These are phyloP conservation scores for Irpex sp. DNA, from an alignment of 1,284 basidiomycete species.

Conservation along the genomic window DNA sequence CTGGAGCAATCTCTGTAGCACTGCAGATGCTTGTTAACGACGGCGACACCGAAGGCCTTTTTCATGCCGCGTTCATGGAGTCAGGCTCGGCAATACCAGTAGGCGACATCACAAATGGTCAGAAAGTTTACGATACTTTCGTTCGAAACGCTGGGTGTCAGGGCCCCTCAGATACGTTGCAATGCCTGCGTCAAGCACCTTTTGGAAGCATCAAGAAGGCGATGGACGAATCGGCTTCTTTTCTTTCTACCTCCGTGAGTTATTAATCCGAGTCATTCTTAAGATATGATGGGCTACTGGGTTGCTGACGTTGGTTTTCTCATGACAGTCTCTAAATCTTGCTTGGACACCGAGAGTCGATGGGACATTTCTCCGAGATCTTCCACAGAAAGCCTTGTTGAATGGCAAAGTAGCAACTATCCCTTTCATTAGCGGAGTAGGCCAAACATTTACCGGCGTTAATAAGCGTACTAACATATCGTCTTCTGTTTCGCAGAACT, in stretches of 20 bases:
- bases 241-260: constrained; percentile 22
- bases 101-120: constrained; percentile 27
- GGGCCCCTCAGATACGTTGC: constrained; percentile 28
- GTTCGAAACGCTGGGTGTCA: constrained; percentile 30
- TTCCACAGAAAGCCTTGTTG: constrained; percentile 22
- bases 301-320: not conserved
- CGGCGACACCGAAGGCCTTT: constrained; percentile 29
- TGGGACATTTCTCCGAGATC: constrained; percentile 30
- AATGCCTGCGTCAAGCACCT: constrained; percentile 34
- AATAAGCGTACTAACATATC: not conserved
- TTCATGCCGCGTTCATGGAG: constrained; percentile 33
- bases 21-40: constrained; percentile 29
- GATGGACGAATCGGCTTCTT: not conserved
- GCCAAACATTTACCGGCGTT: not conserved
- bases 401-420: constrained; percentile 28
- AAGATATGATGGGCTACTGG: not conserved
- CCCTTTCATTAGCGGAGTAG: constrained; percentile 28
- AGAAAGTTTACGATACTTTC: constrained; percentile 31
- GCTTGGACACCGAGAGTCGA: constrained; percentile 37
- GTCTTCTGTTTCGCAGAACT: constrained; percentile 21
- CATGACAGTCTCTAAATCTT: constrained; percentile 17
- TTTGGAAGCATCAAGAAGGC: constrained; percentile 10
- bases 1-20: constrained; percentile 35
- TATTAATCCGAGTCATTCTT: not conserved
- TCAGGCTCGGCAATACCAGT: constrained; percentile 32